Conservation (phyloP, 2,329 filamentous ascomycete genomes). For the Phaeophleospora eucalypticola region DNA sequence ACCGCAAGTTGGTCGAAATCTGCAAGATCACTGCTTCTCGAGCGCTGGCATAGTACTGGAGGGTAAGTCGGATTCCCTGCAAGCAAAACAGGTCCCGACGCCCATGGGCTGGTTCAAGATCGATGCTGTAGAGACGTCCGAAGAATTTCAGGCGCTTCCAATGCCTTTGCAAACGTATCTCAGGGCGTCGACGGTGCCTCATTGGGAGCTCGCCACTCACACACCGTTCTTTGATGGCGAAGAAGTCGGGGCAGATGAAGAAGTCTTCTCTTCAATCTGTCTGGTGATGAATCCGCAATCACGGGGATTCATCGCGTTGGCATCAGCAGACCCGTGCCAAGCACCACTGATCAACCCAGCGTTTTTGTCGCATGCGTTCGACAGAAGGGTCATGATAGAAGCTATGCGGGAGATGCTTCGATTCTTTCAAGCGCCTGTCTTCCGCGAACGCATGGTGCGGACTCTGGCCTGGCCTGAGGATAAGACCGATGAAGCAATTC, state of each 20-base stretch:
- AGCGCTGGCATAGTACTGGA: slow-evolving; percentile 37
- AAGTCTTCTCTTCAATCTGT: slow-evolving; percentile 51
- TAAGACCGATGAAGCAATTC: slow-evolving; percentile 4
- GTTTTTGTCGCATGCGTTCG: slow-evolving; percentile 53
- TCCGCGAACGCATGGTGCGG: not conserved
- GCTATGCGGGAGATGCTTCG: slow-evolving; percentile 33
- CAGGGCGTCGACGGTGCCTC: slow-evolving; percentile 49
- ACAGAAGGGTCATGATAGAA: slow-evolving; percentile 50
- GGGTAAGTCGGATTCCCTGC: slow-evolving; percentile 33
- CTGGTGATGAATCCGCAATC: slow-evolving; percentile 45
- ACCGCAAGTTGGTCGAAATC: slow-evolving; percentile 58
- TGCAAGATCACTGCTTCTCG: slow-evolving; percentile 55
- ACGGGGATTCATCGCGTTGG: slow-evolving; percentile 57
- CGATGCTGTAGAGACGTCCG: slow-evolving; percentile 33
- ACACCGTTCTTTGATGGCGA: slow-evolving; percentile 37
- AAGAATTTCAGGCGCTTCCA: slow-evolving; percentile 52
- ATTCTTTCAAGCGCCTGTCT: slow-evolving; percentile 6
- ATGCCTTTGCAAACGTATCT: slow-evolving; percentile 43
- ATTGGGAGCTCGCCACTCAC: slow-evolving; percentile 51
- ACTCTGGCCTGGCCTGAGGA: slow-evolving; percentile 4
- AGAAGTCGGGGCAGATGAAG: not conserved
- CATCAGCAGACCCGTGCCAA: slow-evolving; percentile 60
- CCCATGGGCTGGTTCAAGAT: slow-evolving; percentile 30
- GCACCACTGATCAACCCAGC: slow-evolving; percentile 54
- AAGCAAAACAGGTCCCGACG: slow-evolving; percentile 23